Evolutionary conservation across 371 early-diverging fungal genomes (phyloP), one percentile per base, ranked within the genome.

Genomic region (Dichotomocladium elegans): DNA sequence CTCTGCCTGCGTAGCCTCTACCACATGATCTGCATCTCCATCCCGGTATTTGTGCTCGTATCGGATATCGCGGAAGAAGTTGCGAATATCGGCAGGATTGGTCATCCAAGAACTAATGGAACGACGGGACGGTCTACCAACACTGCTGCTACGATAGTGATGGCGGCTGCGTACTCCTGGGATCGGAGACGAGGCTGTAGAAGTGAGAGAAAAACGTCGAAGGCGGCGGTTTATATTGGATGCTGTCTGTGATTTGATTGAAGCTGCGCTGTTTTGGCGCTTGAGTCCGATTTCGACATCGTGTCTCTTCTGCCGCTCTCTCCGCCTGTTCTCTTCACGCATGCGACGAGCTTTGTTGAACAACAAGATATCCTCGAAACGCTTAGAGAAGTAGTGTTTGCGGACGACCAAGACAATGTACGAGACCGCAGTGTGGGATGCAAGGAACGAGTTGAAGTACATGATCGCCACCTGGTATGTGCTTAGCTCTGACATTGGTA

Each of bases 311-410:
- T 53, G 51, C n/a, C 57, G 51, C 35, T 47, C 43, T 29, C 58
- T 57, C 3, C 69, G 52, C 8, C 58, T 42, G 17, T 64, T 63
- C n/a, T 59, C 61, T 34, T 74, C 75, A 17, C 61, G 53, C 28
- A 63, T 28, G 11, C 57, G 68, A 1, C 57, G 57, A 2, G 58
- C 64, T 34, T 66, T 70, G 45, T 74, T 74, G 47, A 62, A 71
- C 4, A 58, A 22, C 6, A 77, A 47, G 28, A 73, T 52, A 40
- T 77, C 77, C 27, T 77, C 69, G 34, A 77, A 77, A n/a, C 77
- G 61, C 24, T 71, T 73, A 14, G 73, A 72, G 33, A 77, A 77
- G 19, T 69, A 73, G 40, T 71, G 61, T 10, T 57, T 59, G 30
- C 77, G 57, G 3, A 73, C 64, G 12, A 59, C 53, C 10, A 77